Evolutionary conservation across 495 filamentous ascomycete species (phyloP).

Genomic region (Aspergillus homomorphus): DNA sequence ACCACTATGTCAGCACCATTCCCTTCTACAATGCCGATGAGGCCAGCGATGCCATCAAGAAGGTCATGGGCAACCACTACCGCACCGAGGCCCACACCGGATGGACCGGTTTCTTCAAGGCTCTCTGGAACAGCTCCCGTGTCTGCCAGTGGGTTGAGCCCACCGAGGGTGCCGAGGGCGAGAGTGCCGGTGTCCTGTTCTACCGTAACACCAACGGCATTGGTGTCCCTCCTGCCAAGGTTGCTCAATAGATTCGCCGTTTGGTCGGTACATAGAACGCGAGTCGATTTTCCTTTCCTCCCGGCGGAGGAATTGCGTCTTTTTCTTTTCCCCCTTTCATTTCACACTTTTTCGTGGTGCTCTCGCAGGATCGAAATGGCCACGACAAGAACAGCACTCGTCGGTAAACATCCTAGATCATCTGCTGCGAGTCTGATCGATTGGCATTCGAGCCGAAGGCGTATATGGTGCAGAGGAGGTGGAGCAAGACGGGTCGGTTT

Average conservation of each 20-base stretch:
- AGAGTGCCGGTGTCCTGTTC: constrained; percentile 53
- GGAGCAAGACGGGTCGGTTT: not conserved
- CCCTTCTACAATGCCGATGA: constrained; percentile 63
- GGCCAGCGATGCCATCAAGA: constrained; percentile 57
- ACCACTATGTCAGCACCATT: constrained; percentile 60
- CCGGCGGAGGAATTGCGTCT: constrained; percentile 3
- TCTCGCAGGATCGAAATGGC: constrained; percentile 29
- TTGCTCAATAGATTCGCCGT: constrained; percentile 30
- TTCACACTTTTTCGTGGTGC: constrained; percentile 19
- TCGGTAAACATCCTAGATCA: constrained; percentile 13
- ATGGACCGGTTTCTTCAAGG: constrained; percentile 52
- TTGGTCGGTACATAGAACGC: constrained; percentile 19
- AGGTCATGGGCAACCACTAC: constrained; percentile 56
- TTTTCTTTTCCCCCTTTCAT: constrained; percentile 1
- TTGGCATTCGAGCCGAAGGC: constrained; percentile 13
- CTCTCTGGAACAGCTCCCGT: constrained; percentile 51
- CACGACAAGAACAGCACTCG: constrained; percentile 17
- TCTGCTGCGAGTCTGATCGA: constrained; percentile 12
- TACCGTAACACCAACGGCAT: constrained; percentile 69
- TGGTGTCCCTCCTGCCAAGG: constrained; percentile 59
- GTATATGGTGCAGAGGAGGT: constrained; percentile 9
- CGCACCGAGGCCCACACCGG: constrained; percentile 52
- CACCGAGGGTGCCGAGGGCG: constrained; percentile 58
- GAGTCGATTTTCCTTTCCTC: constrained; percentile 9
- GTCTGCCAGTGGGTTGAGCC: constrained; percentile 60